Evolutionary conservation across 2,329 filamentous ascomycete species (phyloP).

Genomic region (Colletotrichum sp.): DNA sequence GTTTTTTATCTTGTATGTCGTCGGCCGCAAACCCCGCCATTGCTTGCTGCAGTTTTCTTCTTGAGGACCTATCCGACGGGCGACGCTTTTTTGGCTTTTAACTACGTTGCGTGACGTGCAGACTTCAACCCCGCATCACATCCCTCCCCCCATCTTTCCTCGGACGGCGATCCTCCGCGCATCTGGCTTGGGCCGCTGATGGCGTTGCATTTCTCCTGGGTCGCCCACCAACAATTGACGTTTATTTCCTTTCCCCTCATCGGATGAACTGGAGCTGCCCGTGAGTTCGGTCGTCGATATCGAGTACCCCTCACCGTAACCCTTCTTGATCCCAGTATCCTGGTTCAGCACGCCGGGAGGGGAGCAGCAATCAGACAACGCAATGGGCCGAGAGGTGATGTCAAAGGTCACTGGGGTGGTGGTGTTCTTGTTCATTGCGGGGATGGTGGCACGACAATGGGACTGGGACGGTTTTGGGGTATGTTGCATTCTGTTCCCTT

Average conservation of each 20-base stretch:
- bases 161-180: slow-evolving; percentile 14
- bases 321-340: background rate
- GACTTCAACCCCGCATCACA: background rate
- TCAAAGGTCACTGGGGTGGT: background rate
- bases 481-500: slow-evolving; percentile 1
- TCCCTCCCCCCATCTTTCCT: background rate
- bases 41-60: background rate
- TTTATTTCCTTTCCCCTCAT: background rate
- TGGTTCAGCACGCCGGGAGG: background rate
- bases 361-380: background rate
- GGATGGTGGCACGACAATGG: background rate
- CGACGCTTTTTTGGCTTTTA: background rate
- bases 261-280: background rate
- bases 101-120: background rate
- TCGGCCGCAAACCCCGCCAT: background rate
- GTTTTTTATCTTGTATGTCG: background rate
- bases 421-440: background rate
- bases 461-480: slow-evolving; percentile 10
- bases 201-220: slow-evolving; percentile 5
- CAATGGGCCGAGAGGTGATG: background rate
- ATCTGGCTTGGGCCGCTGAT: background rate
- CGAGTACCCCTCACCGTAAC: background rate
- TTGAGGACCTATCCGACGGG: background rate
- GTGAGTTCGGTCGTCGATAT: background rate
- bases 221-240: slow-evolving; percentile 11